These are phyloP conservation scores for Ogataea hybrid DNA, from an alignment of 1,139 yeast genomes.

Conservation along the genomic window DNA sequence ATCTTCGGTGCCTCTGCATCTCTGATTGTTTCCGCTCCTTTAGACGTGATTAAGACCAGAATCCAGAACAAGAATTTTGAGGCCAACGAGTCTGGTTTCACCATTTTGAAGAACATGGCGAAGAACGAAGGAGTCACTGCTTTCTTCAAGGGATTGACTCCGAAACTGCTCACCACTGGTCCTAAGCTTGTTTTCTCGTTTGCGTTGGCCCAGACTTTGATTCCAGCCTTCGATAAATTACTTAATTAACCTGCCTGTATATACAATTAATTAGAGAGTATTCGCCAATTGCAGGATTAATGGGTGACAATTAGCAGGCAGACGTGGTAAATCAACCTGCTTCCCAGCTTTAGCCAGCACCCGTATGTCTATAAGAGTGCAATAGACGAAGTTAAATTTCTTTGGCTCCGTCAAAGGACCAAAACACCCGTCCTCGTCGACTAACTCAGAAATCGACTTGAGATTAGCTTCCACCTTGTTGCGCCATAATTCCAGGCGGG, in stretches of 20 bases:
- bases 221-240: constrained; percentile 84
- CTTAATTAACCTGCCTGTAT: constrained; percentile 14
- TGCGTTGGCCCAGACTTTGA: constrained; percentile 94
- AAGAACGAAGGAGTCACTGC: constrained; percentile 85
- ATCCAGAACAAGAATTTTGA: constrained; percentile 96
- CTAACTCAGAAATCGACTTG: neutral
- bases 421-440: constrained; percentile 26
- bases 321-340: neutral
- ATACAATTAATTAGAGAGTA: constrained; percentile 7
- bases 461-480: neutral
- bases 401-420: constrained; percentile 24
- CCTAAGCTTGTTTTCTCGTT: constrained; percentile 97
- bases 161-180: constrained; percentile 95
- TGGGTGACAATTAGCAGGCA: constrained; percentile 3
- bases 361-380: constrained; percentile 5
- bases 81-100: constrained; percentile 91
- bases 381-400: constrained; percentile 22
- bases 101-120: constrained; percentile 88
- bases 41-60: constrained; percentile 97
- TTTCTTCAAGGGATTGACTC: constrained; percentile 97
- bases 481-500: neutral
- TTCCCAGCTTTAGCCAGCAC: neutral
- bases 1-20: constrained; percentile 98
- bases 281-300: constrained; percentile 5
- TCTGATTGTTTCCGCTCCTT: constrained; percentile 93